Percentiles rank a stretch among this genome's conserved stretches.
These are phyloP conservation scores for Suhomyces bribrorum DNA, from an alignment of 1,139 yeast species.

Conservation along the genomic window DNA sequence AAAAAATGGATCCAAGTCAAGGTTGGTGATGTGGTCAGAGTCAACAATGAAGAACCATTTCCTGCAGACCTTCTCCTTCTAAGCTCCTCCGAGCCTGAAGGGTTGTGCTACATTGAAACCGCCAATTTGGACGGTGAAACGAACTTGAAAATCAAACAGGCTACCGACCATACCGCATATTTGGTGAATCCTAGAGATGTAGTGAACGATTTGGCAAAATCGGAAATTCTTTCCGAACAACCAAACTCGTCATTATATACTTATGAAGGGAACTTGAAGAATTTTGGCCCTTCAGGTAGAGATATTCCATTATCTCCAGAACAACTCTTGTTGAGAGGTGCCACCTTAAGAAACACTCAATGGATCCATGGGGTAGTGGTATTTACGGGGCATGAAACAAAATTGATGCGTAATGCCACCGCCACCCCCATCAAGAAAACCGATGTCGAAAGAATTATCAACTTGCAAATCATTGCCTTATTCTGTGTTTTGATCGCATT, in stretches of 20 bases:
- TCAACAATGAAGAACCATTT: slow-evolving; percentile 83
- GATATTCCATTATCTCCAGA: slow-evolving; percentile 81
- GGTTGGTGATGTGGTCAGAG: slow-evolving; percentile 90
- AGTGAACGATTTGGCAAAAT: slow-evolving; percentile 31
- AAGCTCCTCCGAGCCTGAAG: slow-evolving; percentile 97
- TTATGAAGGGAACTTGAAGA: slow-evolving; percentile 80
- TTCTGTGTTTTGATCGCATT: slow-evolving; percentile 77
- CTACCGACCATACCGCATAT: slow-evolving; percentile 73
- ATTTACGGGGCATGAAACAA: slow-evolving; percentile 98
- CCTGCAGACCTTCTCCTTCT: slow-evolving; percentile 90
- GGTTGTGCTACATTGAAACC: slow-evolving; percentile 94
- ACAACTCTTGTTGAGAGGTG: slow-evolving; percentile 90
- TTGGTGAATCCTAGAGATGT: slow-evolving; percentile 70
- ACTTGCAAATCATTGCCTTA: slow-evolving; percentile 84
- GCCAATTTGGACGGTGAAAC: slow-evolving; percentile 98
- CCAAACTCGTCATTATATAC: slow-evolving; percentile 95
- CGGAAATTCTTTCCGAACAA: slow-evolving; percentile 72
- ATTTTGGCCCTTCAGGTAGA: slow-evolving; percentile 48
- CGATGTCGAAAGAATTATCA: slow-evolving; percentile 94
- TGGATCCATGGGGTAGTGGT: slow-evolving; percentile 95
- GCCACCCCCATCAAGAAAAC: slow-evolving; percentile 97
- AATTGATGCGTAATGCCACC: slow-evolving; percentile 96
- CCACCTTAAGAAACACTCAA: slow-evolving; percentile 88
- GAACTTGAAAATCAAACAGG: slow-evolving; percentile 90
- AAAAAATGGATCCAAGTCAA: slow-evolving; percentile 84